A percentile compares a stretch with the other conserved stretches of the same genome.
Conservation (phyloP, 257 asterid genomes). For the Parsonsia alboflavescens region DNA sequence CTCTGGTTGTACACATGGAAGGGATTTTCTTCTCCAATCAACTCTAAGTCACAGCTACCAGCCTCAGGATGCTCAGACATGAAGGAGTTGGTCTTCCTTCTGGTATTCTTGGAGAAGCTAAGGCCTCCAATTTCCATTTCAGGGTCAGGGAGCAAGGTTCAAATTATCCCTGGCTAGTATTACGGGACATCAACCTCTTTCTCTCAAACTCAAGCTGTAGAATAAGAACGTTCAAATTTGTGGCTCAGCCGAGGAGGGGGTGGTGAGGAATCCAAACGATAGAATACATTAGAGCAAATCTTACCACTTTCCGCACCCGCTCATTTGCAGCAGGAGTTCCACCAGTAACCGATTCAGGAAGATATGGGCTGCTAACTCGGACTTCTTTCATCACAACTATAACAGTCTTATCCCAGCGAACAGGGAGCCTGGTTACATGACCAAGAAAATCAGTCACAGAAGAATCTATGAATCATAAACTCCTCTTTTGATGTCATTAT, state of each 20-base stretch:
- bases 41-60: not conserved
- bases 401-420: slow-evolving; percentile 86
- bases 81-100: not conserved
- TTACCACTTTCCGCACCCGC: slow-evolving; percentile 96
- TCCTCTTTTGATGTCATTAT: not conserved
- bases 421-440: slow-evolving; percentile 68
- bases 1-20: not conserved
- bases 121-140: not conserved
- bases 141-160: not conserved
- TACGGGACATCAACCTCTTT: slow-evolving; percentile 38
- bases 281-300: slow-evolving; percentile 5
- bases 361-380: slow-evolving; percentile 90
- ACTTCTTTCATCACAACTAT: slow-evolving; percentile 98
- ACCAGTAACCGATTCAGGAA: slow-evolving; percentile 80
- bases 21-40: slow-evolving; percentile 1
- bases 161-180: slow-evolving; percentile 17
- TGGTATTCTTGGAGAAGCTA: not conserved
- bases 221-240: not conserved
- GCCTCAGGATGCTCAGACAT: not conserved
- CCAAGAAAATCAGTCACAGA: slow-evolving; percentile 11
- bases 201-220: slow-evolving; percentile 58
- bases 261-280: not conserved
- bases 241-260: not conserved
- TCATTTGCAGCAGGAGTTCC: slow-evolving; percentile 97
- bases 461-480: not conserved